Percentiles rank a stretch among this genome's conserved stretches.
These are phyloP conservation scores for Coniochaeta prunicola DNA, from an alignment of 2,329 filamentous ascomycete species.

Conservation along the genomic window DNA sequence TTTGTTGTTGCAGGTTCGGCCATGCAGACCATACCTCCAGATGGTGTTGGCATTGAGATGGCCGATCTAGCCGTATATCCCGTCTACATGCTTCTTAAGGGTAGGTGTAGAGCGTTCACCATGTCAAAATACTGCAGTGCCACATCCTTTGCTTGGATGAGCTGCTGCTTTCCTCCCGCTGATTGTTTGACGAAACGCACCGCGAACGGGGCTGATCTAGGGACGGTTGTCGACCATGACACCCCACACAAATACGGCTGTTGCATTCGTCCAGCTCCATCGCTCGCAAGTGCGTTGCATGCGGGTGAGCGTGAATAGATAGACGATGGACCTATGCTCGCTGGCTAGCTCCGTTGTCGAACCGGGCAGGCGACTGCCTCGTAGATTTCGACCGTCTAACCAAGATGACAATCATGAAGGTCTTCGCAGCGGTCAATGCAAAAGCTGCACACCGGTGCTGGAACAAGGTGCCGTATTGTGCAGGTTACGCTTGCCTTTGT, in stretches of 20 bases:
- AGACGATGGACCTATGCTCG: conserved; percentile 20
- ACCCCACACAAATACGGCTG: conserved; percentile 28
- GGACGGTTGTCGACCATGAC: conserved; percentile 35
- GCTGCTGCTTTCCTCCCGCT: conserved; percentile 36
- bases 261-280: conserved; percentile 33
- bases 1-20: conserved; percentile 32
- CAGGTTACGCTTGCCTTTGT: conserved; percentile 39
- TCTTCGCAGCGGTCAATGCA: conserved; percentile 46
- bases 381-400: conserved; percentile 20
- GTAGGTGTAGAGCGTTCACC: too few species aligned
- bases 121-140: conserved; percentile 31
- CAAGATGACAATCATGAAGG: conserved; percentile 32
- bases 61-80: conserved; percentile 29
- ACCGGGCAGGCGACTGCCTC: conserved; percentile 27
- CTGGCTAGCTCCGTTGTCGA: conserved; percentile 7
- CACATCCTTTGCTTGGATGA: conserved; percentile 37
- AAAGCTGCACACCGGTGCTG: conserved; percentile 32
- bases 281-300: conserved; percentile 32
- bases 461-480: conserved; percentile 31
- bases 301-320: conserved; percentile 15
- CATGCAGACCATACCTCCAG: conserved; percentile 40
- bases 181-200: conserved; percentile 37
- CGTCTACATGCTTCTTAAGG: too few species aligned
- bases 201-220: conserved; percentile 36
- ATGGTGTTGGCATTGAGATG: conserved; percentile 30